These are phyloP conservation scores for Flammula alnicola DNA, from an alignment of 1,284 basidiomycete genomes.

Conservation along the genomic window DNA sequence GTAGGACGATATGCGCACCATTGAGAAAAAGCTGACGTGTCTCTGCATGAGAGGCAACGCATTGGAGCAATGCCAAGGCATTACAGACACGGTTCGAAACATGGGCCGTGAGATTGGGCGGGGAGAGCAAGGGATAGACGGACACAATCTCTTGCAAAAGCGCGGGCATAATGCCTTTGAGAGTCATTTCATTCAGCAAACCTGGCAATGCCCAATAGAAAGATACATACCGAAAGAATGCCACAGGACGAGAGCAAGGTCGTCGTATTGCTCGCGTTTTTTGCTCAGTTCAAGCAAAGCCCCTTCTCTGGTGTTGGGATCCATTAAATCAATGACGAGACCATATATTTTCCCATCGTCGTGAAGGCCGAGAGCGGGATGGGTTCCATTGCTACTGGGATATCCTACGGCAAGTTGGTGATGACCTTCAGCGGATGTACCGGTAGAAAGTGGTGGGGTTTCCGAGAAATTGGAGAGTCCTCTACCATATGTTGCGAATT, in stretches of 20 bases:
- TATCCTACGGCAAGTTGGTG: slow-evolving; percentile 23
- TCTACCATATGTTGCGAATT: slow-evolving; percentile 57
- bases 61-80: slow-evolving; percentile 95
- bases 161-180: slow-evolving; percentile 95
- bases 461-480: slow-evolving; percentile 52
- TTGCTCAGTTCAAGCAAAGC: slow-evolving; percentile 97
- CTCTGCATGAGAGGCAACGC: slow-evolving; percentile 95
- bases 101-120: slow-evolving; percentile 96
- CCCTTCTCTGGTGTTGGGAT: slow-evolving; percentile 80
- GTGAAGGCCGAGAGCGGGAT: slow-evolving; percentile 38
- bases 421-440: slow-evolving; percentile 32
- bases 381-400: slow-evolving; percentile 16
- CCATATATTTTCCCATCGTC: slow-evolving; percentile 86
- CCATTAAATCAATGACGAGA: slow-evolving; percentile 83
- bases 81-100: slow-evolving; percentile 99
- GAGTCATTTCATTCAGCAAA: slow-evolving; percentile 4
- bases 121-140: slow-evolving; percentile 95
- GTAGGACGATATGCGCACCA: slow-evolving; percentile 50
- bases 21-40: slow-evolving; percentile 92
- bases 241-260: slow-evolving; percentile 97
- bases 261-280: slow-evolving; percentile 99
- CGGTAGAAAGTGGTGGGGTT: slow-evolving; percentile 47
- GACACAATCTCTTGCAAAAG: slow-evolving; percentile 98
- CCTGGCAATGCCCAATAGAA: neutral
- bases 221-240: slow-evolving; percentile 90